Conservation (phyloP, 75 land plant genomes). For the Adiantum capillusveneris region DNA sequence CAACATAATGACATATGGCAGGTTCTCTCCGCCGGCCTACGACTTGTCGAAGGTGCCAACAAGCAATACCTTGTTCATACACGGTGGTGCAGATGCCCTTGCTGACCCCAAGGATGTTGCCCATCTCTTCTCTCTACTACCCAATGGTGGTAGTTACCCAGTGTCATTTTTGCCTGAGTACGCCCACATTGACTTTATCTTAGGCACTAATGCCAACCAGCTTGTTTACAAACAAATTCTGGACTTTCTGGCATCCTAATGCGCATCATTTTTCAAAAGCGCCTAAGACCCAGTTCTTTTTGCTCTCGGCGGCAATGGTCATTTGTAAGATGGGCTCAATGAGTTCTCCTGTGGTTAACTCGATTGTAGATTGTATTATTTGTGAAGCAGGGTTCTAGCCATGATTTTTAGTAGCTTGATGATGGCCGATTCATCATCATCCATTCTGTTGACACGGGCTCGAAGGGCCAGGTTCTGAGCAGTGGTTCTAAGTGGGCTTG, state of each 20-base stretch:
- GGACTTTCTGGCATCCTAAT: slow-evolving; percentile 6
- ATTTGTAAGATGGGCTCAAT: no score
- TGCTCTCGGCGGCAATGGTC: no score
- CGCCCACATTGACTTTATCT: slow-evolving; percentile 12
- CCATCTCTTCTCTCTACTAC: background rate
- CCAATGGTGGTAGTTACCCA: background rate
- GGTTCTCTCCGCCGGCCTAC: slow-evolving; percentile 1
- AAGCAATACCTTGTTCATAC: slow-evolving; percentile 3
- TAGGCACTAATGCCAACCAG: slow-evolving; percentile 7
- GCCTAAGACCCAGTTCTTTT: no score
- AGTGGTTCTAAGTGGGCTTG: no score
- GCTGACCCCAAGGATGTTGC: slow-evolving; percentile 5
- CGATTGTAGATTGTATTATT: no score
- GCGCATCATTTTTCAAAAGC: no score
- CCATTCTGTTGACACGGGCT: no score
- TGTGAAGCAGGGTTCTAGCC: no score
- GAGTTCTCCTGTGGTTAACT: no score
- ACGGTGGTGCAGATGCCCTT: slow-evolving; percentile 9
- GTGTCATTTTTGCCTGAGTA: slow-evolving; percentile 4
- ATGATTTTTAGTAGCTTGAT: no score
- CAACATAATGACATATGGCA: slow-evolving; percentile 4
- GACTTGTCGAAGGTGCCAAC: slow-evolving; percentile 4
- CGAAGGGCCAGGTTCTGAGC: no score
- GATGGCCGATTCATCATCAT: no score
- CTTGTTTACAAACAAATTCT: slow-evolving; percentile 1